These are phyloP conservation scores for Austroboletus eburneus DNA, from an alignment of 768 basidiomycete genomes.

Conservation along the genomic window DNA sequence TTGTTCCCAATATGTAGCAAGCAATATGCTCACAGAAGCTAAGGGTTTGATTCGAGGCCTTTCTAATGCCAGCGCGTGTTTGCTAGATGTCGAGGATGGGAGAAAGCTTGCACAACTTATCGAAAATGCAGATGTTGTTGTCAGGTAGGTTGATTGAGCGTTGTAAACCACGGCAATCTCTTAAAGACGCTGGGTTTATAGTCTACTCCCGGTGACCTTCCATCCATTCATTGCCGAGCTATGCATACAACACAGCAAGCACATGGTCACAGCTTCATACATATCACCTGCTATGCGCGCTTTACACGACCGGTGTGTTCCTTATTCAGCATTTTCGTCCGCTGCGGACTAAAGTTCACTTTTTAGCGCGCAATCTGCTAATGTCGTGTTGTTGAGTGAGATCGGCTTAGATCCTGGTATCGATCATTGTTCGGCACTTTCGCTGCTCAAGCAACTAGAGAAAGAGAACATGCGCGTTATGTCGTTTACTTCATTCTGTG, in stretches of 20 bases:
- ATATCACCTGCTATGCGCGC: slow-evolving; percentile 72
- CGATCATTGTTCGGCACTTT: slow-evolving; percentile 83
- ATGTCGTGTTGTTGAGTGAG: slow-evolving; percentile 80
- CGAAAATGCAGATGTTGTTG: slow-evolving; percentile 68
- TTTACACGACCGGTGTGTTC: slow-evolving; percentile 56
- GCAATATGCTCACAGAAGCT: slow-evolving; percentile 64
- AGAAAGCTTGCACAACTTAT: slow-evolving; percentile 48
- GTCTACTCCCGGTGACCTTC: slow-evolving; percentile 74
- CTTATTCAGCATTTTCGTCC: neutral
- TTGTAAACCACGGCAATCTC: neutral
- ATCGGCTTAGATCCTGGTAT: slow-evolving; percentile 89
- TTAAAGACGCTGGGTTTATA: slow-evolving; percentile 26
- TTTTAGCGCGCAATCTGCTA: slow-evolving; percentile 54
- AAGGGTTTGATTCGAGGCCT: slow-evolving; percentile 40
- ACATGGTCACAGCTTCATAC: slow-evolving; percentile 91
- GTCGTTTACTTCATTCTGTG: slow-evolving; percentile 89
- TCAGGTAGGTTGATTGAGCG: slow-evolving; percentile 57
- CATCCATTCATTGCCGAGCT: slow-evolving; percentile 68
- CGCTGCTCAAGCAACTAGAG: slow-evolving; percentile 53
- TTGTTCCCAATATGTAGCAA: slow-evolving; percentile 46
- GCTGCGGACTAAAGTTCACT: neutral
- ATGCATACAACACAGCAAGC: slow-evolving; percentile 65
- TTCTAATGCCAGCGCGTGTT: slow-evolving; percentile 49
- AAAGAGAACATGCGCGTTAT: slow-evolving; percentile 50
- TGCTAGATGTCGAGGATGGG: slow-evolving; percentile 55